Evolutionary conservation across 1,284 basidiomycete species (phyloP).

Genomic region (Pseudozyma hubeiensis): DNA sequence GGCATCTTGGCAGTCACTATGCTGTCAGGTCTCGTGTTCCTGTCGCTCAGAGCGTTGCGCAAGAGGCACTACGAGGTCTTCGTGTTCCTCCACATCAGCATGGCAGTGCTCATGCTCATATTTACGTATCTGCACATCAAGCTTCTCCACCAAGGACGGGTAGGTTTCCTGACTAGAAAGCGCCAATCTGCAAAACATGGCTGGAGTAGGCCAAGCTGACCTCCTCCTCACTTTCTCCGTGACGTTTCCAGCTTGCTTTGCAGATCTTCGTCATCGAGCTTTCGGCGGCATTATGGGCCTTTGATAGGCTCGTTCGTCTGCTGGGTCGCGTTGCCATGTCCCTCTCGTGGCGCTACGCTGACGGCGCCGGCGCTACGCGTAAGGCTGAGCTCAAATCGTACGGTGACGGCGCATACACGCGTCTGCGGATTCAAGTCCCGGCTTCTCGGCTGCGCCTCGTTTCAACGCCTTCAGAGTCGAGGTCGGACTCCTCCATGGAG

Average conservation of each 20-base stretch:
- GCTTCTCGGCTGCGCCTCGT: constrained; percentile 16
- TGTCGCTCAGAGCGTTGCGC: constrained; percentile 30
- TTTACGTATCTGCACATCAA: constrained; percentile 63
- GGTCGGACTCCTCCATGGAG: neutral
- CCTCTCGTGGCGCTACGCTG: constrained; percentile 23
- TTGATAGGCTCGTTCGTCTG: constrained; percentile 39
- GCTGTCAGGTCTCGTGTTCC: constrained; percentile 3
- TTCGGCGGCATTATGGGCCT: constrained; percentile 30
- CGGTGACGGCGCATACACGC: constrained; percentile 11
- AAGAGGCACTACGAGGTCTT: constrained; percentile 46
- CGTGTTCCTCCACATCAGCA: constrained; percentile 61
- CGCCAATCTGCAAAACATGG: neutral
- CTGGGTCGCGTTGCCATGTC: constrained; percentile 14
- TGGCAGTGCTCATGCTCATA: constrained; percentile 58
- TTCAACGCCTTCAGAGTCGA: neutral
- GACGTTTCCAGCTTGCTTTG: constrained; percentile 15
- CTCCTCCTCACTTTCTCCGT: neutral
- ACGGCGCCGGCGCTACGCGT: constrained; percentile 22
- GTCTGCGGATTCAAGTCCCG: constrained; percentile 35
- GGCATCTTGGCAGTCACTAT: too few relatives aligned
- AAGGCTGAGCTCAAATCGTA: constrained; percentile 15
- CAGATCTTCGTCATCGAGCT: constrained; percentile 31
- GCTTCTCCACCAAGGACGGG: constrained; percentile 38
- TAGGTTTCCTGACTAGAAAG: constrained; percentile 3
- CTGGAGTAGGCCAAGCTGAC: neutral